Conservation (phyloP, 352 stramenopile genomes). For the Phytophthora citricola region DNA sequence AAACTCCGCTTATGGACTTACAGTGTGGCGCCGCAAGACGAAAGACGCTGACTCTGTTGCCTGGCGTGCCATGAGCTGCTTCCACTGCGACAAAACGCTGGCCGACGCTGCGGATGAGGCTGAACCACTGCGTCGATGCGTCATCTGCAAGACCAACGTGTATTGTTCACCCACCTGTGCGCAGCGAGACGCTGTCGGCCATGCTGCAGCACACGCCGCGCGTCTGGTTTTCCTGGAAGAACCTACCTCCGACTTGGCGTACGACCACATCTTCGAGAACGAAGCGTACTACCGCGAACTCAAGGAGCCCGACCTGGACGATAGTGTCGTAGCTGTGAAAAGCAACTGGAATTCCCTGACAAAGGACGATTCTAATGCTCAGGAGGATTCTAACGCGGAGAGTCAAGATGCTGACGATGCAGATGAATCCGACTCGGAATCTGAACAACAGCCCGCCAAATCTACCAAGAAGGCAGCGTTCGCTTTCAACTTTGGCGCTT, state of each 20-base stretch:
- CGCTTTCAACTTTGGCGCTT: slow-evolving; percentile 54
- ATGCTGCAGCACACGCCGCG: slow-evolving; percentile 72
- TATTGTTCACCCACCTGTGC: slow-evolving; percentile 75
- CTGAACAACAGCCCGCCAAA: slow-evolving; percentile 19
- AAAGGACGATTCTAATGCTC: slow-evolving; percentile 20
- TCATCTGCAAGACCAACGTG: slow-evolving; percentile 82
- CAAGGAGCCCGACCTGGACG: slow-evolving; percentile 38
- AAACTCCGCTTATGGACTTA: slow-evolving; percentile 80
- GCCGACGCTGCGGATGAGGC: slow-evolving; percentile 44
- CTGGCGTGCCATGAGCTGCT: slow-evolving; percentile 58
- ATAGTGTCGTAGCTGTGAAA: slow-evolving; percentile 46
- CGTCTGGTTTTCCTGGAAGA: slow-evolving; percentile 78
- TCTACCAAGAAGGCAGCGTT: slow-evolving; percentile 34
- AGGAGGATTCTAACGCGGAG: slow-evolving; percentile 22
- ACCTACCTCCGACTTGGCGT: slow-evolving; percentile 41
- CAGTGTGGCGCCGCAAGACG: slow-evolving; percentile 70
- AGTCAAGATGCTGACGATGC: slow-evolving; percentile 34
- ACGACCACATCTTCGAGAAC: slow-evolving; percentile 59
- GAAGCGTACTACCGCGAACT: slow-evolving; percentile 67
- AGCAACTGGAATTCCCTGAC: slow-evolving; percentile 55
- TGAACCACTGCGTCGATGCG: slow-evolving; percentile 63
- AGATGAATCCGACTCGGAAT: slow-evolving; percentile 31
- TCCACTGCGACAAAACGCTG: slow-evolving; percentile 53
- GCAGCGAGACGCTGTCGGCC: slow-evolving; percentile 37
- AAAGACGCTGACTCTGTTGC: slow-evolving; percentile 10